phyloP scores from a whole-genome alignment of 805 yeast species.

The baker's yeast (Saccharomyces cerevisiae) region DNA sequence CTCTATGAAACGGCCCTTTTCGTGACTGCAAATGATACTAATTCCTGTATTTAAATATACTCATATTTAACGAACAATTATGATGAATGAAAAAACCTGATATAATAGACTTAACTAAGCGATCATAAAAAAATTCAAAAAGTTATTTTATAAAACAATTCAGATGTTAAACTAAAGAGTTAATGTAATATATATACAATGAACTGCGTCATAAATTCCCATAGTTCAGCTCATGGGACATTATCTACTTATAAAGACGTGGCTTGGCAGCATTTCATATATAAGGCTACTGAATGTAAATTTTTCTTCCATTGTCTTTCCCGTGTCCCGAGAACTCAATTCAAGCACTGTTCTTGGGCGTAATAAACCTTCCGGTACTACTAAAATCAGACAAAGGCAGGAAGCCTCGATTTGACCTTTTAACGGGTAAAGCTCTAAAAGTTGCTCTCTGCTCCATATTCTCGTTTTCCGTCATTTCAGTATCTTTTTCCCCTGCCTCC shows the following conservation, averaged over 20 bases:
- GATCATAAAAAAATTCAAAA: neutral
- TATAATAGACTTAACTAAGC: neutral
- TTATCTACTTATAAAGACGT: neutral
- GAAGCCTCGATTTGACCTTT: slow-evolving; percentile 31
- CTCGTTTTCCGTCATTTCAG: neutral
- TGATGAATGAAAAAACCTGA: neutral
- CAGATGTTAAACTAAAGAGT: neutral
- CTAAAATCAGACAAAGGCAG: no score
- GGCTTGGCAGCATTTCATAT: slow-evolving; percentile 27
- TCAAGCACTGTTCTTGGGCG: neutral
- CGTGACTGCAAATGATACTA: neutral
- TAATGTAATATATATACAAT: neutral
- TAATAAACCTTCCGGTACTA: neutral
- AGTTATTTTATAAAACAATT: neutral
- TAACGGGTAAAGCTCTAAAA: neutral
- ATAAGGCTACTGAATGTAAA: slow-evolving; percentile 18
- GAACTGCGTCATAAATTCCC: neutral
- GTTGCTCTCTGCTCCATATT: neutral
- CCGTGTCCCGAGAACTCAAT: neutral
- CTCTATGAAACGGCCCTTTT: slow-evolving; percentile 26
- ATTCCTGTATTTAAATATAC: neutral
- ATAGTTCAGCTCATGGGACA: neutral
- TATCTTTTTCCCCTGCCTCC: slow-evolving; percentile 12
- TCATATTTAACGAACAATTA: neutral
- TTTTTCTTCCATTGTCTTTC: no score